Percentiles rank a stretch among this genome's conserved stretches.
Evolutionary conservation across 2,329 filamentous ascomycete species (phyloP).

Genomic region (Periconia digitata): DNA sequence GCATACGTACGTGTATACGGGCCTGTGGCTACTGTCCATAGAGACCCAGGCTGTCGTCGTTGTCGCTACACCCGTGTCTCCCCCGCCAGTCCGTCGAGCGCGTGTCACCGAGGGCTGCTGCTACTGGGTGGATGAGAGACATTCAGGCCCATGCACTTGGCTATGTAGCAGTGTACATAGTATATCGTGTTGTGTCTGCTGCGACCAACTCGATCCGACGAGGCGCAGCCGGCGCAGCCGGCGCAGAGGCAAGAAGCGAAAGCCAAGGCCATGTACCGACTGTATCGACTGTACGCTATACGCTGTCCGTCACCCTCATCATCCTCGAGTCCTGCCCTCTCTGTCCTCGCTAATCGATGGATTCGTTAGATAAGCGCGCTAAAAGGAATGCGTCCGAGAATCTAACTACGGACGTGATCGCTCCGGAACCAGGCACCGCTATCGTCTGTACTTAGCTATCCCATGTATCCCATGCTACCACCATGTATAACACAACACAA

Average conservation of each 20-base stretch:
- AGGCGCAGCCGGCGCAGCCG: no score
- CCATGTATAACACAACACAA: background rate
- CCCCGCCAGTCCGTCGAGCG: conserved; percentile 2
- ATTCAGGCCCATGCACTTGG: background rate
- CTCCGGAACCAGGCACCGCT: conserved; percentile 16
- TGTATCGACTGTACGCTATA: background rate
- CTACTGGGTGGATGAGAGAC: background rate
- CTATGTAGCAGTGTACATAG: background rate
- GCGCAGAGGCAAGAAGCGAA: no score
- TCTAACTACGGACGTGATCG: conserved; percentile 13
- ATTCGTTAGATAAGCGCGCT: conserved; percentile 11
- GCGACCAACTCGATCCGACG: no score
- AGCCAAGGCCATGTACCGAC: background rate
- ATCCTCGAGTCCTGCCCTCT: background rate
- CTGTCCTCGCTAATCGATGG: conserved; percentile 18
- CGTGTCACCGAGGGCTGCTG: conserved; percentile 3
- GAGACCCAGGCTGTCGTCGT: no score
- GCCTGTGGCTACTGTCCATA: no score
- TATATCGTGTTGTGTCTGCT: no score
- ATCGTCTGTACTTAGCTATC: no score
- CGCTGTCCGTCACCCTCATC: background rate
- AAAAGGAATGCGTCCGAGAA: conserved; percentile 4
- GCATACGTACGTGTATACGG: no score
- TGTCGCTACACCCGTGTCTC: background rate
- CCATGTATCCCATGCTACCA: background rate